Percentiles rank a stretch among this genome's conserved stretches.
phyloP scores from a whole-genome alignment of 1,139 yeast genomes.

The Taphrina betulina region DNA sequence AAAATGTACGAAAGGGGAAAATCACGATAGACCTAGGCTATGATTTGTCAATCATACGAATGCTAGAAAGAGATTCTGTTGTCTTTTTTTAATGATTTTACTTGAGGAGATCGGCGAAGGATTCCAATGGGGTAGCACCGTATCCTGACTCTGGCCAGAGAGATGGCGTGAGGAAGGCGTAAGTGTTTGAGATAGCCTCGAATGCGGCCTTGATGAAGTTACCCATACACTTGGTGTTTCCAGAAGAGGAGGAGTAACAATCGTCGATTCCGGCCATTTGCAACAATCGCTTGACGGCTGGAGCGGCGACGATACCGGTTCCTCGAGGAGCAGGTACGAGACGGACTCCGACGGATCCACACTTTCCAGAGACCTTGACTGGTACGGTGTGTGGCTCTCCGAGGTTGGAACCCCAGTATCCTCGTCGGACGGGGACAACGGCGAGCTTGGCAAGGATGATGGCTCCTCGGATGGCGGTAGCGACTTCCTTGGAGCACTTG shows the following conservation, averaged over 20 bases:
- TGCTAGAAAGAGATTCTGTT: too few relatives aligned
- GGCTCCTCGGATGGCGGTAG: constrained; percentile 99
- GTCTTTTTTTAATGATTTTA: constrained; percentile 1
- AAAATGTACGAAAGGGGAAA: too few relatives aligned
- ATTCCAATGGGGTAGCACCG: constrained; percentile 35
- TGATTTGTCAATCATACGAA: too few relatives aligned
- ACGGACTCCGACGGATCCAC: constrained; percentile 91
- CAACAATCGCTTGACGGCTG: constrained; percentile 97
- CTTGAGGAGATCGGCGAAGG: constrained; percentile 35
- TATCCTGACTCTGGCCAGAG: constrained; percentile 75
- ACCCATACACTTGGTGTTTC: constrained; percentile 99
- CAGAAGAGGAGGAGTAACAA: constrained; percentile 97
- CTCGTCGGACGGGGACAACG: constrained; percentile 99
- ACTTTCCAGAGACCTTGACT: constrained; percentile 71
- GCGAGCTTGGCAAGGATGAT: constrained; percentile 98
- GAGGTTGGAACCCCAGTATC: constrained; percentile 99
- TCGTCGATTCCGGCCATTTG: constrained; percentile 99
- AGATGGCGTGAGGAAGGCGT: constrained; percentile 99
- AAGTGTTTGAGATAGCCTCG: constrained; percentile 93
- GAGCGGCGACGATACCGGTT: constrained; percentile 99
- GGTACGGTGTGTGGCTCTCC: constrained; percentile 99
- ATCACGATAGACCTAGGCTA: too few relatives aligned
- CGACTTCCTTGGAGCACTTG: constrained; percentile 99
- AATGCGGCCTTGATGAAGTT: constrained; percentile 99
- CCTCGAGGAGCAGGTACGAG: constrained; percentile 99